phyloP scores from a whole-genome alignment of 2,329 filamentous ascomycete genomes.

The Pyrenochaeta sp. region DNA sequence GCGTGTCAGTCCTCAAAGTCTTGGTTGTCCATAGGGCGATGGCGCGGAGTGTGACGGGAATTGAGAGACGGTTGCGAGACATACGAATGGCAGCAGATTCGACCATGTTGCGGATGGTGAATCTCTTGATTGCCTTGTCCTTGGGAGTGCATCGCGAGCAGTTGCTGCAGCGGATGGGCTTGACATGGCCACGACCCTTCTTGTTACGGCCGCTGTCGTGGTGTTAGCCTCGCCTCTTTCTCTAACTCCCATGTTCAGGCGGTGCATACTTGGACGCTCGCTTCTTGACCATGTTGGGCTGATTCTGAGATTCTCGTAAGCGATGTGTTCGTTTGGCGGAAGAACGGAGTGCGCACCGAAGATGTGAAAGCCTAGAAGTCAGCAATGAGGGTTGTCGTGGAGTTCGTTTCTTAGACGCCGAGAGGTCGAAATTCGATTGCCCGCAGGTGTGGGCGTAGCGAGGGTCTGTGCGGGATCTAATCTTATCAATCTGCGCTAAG shows the following conservation, averaged over 20 bases:
- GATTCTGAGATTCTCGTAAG: constrained; percentile 50
- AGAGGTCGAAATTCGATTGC: constrained; percentile 30
- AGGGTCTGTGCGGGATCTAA: constrained; percentile 4
- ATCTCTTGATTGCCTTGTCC: constrained; percentile 99
- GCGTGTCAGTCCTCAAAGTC: constrained; percentile 29
- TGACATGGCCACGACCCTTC: constrained; percentile 99
- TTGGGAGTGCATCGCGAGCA: constrained; percentile 87
- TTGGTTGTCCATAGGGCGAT: constrained; percentile 14
- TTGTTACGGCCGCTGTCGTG: constrained; percentile 90
- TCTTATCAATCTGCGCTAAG: not conserved
- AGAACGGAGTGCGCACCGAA: constrained; percentile 40
- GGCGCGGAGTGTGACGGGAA: constrained; percentile 4
- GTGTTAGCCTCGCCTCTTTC: constrained; percentile 45
- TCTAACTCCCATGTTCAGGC: constrained; percentile 22
- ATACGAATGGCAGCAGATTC: constrained; percentile 99
- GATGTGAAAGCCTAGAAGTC: constrained; percentile 47
- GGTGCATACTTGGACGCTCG: constrained; percentile 73
- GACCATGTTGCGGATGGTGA: constrained; percentile 99
- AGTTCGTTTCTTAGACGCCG: constrained; percentile 29
- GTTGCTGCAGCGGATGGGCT: constrained; percentile 95
- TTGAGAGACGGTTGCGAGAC: constrained; percentile 54
- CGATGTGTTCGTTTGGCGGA: constrained; percentile 4
- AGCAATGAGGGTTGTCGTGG: constrained; percentile 46
- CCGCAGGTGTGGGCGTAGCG: constrained; percentile 30
- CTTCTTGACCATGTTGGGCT: constrained; percentile 78